phyloP scores from a whole-genome alignment of 805 yeast genomes.

The Sugiyamaella mastotermitis region DNA sequence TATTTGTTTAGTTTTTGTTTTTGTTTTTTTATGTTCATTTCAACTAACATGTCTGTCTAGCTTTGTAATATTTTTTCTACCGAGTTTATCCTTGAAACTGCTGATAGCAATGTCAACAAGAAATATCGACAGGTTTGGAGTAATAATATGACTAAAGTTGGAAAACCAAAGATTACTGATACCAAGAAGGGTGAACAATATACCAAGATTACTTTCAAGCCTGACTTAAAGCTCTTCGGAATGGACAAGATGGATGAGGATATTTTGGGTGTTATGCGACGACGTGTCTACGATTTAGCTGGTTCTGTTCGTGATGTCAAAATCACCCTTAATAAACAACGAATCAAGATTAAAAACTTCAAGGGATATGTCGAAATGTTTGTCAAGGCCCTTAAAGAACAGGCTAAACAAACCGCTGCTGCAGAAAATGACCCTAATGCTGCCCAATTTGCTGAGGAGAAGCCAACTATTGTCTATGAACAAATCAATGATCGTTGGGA shows the following conservation, averaged over 20 bases:
- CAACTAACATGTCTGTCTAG: constrained; percentile 7
- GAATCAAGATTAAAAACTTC: constrained; percentile 65
- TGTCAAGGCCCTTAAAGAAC: constrained; percentile 62
- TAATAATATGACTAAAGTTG: constrained; percentile 73
- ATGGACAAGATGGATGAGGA: constrained; percentile 85
- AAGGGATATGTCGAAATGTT: constrained; percentile 86
- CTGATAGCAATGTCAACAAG: constrained; percentile 59
- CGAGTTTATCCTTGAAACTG: constrained; percentile 81
- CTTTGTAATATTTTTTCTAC: constrained; percentile 93
- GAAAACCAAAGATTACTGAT: constrained; percentile 65
- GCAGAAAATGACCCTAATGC: constrained; percentile 32
- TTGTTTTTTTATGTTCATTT: constrained; percentile 1
- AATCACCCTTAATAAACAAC: constrained; percentile 71
- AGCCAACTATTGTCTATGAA: constrained; percentile 70
- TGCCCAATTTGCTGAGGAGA: constrained; percentile 28
- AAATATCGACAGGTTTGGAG: constrained; percentile 81
- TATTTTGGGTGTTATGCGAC: constrained; percentile 71
- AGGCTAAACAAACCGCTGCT: constrained; percentile 24
- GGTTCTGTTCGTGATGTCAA: constrained; percentile 84
- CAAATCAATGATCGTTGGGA: constrained; percentile 89
- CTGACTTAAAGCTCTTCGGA: constrained; percentile 77
- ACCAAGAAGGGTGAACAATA: constrained; percentile 57
- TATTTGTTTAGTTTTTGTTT: not conserved
- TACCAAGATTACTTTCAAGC: constrained; percentile 82
- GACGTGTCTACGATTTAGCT: constrained; percentile 93